Evolutionary conservation across 208 protist species (phyloP), one percentile per base, ranked within the genome.

Genomic region (Acanthamoeba castellanii): DNA sequence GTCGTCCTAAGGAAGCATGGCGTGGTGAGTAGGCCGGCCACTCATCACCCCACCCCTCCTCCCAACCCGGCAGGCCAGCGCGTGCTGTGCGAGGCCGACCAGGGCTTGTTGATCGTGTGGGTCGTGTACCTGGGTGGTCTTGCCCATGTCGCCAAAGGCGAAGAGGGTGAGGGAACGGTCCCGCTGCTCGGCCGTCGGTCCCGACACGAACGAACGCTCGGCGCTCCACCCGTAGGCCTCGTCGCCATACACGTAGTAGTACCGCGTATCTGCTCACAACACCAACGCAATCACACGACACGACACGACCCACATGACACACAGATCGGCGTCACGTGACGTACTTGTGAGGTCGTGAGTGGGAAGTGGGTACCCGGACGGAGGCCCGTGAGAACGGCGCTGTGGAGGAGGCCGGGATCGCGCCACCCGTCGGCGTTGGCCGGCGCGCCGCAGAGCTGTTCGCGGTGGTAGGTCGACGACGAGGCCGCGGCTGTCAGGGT

Each of bases 231-330:
- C 70, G 30, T 18, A 78, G 1, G 37, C 8, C 32, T 6, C 3
- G 37, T 78, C 70, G 9, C 70, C 70, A 30, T 78, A 78, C 7
- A 78, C 70, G 70, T 78, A 78, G 70, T 78, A 78, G 37, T 78
- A 78, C n/a, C 70, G 0, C n/a, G 70, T 78, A 11, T 78, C 70
- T 78, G 70, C 59, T 4, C 59, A 22, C 59, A n/a, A n/a, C 3
- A 66, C 59, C 2, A 55, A 20, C 50, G 50, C 37, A 42, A n/a
- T 52, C 47, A 52, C 11, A 4, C 4, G 59, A 64, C 59, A 64
- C 59, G 22, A 64, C 59, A 64, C 18, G 3, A 76, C n/a, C n/a
- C n/a, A n/a, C n/a, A n/a, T n/a, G n/a, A n/a, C n/a, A n/a, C n/a
- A n/a, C n/a, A n/a, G n/a, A n/a, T n/a, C n/a, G n/a, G n/a, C n/a